phyloP scores from a whole-genome alignment of 176 grass and related monocot genomes.

The Cenchrus fungigraminus region DNA sequence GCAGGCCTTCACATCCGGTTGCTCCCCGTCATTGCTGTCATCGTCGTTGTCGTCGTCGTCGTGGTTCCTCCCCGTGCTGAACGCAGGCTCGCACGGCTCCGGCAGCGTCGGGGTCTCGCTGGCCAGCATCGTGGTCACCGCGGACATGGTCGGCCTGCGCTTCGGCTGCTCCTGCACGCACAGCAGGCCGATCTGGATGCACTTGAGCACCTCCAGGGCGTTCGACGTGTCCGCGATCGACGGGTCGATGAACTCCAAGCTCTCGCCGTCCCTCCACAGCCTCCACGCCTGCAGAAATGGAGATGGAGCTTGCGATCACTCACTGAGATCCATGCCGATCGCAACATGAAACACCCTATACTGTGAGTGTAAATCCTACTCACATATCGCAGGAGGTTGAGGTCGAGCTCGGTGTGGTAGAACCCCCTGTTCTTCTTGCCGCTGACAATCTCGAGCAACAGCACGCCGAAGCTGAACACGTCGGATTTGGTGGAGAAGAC shows the following conservation, averaged over 20 bases:
- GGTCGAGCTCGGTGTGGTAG: constrained; percentile 33
- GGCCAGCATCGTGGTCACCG: constrained; percentile 54
- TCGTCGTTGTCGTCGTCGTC: not conserved
- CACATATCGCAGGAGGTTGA: constrained; percentile 67
- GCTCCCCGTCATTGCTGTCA: not conserved
- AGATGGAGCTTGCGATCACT: not conserved
- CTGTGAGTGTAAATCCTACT: not conserved
- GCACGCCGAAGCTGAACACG: constrained; percentile 76
- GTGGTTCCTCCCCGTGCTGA: constrained; percentile 33
- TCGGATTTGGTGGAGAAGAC: constrained; percentile 69
- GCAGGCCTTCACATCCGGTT: constrained; percentile 17
- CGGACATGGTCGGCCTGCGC: constrained; percentile 59
- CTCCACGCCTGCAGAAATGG: constrained; percentile 56
- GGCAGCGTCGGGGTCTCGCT: constrained; percentile 40
- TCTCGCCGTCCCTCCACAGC: constrained; percentile 55
- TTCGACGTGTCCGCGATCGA: constrained; percentile 40
- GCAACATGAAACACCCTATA: too few relatives aligned
- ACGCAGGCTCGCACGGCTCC: constrained; percentile 63
- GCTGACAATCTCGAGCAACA: constrained; percentile 66
- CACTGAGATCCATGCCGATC: not conserved
- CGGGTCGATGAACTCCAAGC: constrained; percentile 46
- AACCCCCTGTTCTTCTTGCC: constrained; percentile 61
- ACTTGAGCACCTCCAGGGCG: constrained; percentile 50
- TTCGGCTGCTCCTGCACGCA: constrained; percentile 68
- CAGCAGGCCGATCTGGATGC: constrained; percentile 64